Percentiles rank a stretch among this genome's conserved stretches.
Conservation (phyloP, 2,329 filamentous ascomycete genomes). For the Monilinia aucupariae region DNA sequence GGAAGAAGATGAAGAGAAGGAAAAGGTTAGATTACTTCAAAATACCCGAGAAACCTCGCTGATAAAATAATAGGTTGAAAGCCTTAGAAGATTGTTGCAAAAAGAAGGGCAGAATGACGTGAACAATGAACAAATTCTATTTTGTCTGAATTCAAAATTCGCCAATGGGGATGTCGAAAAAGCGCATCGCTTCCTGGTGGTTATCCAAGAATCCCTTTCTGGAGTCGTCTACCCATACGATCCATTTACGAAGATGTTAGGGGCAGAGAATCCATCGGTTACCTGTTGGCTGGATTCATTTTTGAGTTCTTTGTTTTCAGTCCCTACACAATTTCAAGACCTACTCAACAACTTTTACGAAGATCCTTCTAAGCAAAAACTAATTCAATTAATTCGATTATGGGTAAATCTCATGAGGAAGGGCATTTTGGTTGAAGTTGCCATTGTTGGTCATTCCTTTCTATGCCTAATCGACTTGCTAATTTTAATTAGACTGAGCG, state of each 20-base stretch:
- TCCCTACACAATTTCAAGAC: conserved; percentile 81
- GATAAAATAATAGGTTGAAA: conserved; percentile 41
- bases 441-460: conserved; percentile 56
- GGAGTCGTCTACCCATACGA: conserved; percentile 74
- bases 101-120: conserved; percentile 49
- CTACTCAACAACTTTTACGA: conserved; percentile 72
- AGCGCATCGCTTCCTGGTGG: conserved; percentile 68
- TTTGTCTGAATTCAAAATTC: conserved; percentile 57
- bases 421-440: conserved; percentile 77
- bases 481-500: conserved; percentile 59
- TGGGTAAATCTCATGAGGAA: conserved; percentile 91
- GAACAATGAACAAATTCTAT: conserved; percentile 56
- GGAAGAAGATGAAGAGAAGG: conserved; percentile 48
- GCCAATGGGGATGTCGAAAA: conserved; percentile 66
- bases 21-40: conserved; percentile 29
- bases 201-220: conserved; percentile 76
- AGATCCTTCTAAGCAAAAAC: conserved; percentile 63
- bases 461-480: conserved; percentile 15
- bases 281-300: conserved; percentile 94
- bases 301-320: conserved; percentile 90
- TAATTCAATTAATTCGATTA: conserved; percentile 73
- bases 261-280: conserved; percentile 79
- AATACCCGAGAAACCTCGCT: conserved; percentile 9
- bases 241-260: conserved; percentile 65
- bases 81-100: conserved; percentile 47